These are phyloP conservation scores for Clitoria ternatea DNA, from an alignment of 306 rosid genomes.

Conservation along the genomic window DNA sequence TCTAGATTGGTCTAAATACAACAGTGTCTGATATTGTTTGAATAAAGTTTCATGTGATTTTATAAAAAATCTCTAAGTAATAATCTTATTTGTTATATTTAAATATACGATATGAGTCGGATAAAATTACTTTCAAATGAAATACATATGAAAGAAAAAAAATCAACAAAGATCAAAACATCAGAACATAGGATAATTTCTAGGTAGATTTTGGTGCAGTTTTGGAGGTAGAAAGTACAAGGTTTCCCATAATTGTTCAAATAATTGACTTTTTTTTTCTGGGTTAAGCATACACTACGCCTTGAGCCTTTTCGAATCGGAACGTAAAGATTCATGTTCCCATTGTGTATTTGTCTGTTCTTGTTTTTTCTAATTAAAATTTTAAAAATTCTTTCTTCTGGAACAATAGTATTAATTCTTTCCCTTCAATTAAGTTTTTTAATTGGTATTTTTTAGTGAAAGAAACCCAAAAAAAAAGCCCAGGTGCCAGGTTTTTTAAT, in stretches of 20 bases:
- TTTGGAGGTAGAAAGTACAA: neutral
- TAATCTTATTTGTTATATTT: too few relatives aligned
- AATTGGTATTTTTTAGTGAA: neutral
- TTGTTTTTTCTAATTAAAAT: neutral
- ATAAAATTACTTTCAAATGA: too few relatives aligned
- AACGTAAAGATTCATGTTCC: neutral
- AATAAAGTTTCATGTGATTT: too few relatives aligned
- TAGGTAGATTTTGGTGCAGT: neutral
- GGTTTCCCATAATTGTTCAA: neutral
- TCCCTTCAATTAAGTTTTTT: neutral
- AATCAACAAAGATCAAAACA: neutral
- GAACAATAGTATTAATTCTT: neutral
- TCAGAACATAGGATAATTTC: neutral
- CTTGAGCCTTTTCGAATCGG: neutral
- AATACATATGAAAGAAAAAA: too few relatives aligned
- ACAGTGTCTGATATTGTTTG: too few relatives aligned
- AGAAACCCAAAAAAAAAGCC: neutral
- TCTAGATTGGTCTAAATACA: too few relatives aligned
- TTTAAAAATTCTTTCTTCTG: neutral
- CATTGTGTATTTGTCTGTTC: neutral
- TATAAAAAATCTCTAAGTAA: too few relatives aligned
- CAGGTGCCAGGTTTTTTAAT: neutral
- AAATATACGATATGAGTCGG: too few relatives aligned
- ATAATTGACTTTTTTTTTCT: neutral
- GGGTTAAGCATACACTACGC: neutral